Base-by-base conservation (phyloP, 2,329 filamentous ascomycete genomes). In the Monosporascus sp. region DNA sequence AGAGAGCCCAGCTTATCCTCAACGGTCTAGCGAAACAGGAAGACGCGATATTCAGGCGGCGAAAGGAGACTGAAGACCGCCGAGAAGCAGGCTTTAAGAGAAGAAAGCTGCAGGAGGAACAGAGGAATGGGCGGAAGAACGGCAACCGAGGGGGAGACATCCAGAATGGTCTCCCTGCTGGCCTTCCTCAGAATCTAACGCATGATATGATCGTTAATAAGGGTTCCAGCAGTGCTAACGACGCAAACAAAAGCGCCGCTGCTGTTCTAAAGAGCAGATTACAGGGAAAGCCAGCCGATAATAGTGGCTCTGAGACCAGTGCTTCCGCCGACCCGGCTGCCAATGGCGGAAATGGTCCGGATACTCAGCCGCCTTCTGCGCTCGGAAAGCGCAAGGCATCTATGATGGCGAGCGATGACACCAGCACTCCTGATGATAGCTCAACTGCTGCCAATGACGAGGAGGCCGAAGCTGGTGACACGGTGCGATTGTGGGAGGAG, bases 191-290 rank as follows among this genome's bases (percentile, higher is more conserved):
- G 50, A 75, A 80, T 31, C 75, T 96, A 56, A 96, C 91, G 7
- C 89, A 97, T 67, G 91, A 92, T 60, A 90, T 95, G 81, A 83
- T 96, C 7, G 85, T 94, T 56, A 93, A 93, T 65, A 83, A 87
- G 54, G 81, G 80, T 26, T 74, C 82, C 37, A 78, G 83, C 53
- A 85, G 86, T 63, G 84, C 89, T 31, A 93, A 91, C 58, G 75
- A 84, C 51, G 90, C 91, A 51, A 99, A 99, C 74, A 96, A 96
- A 73, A 97, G 91, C 64, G 94, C 94, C 24, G 94, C 94, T 35
- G 92, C 90, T 56, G 88, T 88, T 20, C 74, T 99, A 50, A 95
- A 95, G 72, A 87, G 88, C 61, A 85, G 89, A 64, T 79, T 97
- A 52, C 81, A 91, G 66, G 55, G 61, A 37, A 61, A 69, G 38